Percentiles rank a stretch among this genome's conserved stretches.
phyloP scores from a whole-genome alignment of 2,329 filamentous ascomycete species.

The Alternaria viburni region DNA sequence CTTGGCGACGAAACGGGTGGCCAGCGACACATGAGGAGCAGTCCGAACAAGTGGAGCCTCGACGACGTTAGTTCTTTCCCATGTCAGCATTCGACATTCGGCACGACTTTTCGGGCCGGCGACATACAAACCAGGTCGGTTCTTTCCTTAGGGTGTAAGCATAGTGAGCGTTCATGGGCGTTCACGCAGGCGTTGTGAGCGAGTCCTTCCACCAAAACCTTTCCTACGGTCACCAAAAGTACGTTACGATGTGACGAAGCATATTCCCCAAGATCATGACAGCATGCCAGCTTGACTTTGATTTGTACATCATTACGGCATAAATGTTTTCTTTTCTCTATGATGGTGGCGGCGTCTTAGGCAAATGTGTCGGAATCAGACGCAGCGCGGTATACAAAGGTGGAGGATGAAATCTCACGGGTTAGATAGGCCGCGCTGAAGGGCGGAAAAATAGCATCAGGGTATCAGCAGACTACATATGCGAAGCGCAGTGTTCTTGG shows the following conservation, averaged over 20 bases:
- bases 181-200: slow-evolving; percentile 30
- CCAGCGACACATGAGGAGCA: slow-evolving; percentile 11
- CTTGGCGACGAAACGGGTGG: slow-evolving; percentile 28
- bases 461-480: neutral
- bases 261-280: slow-evolving; percentile 39
- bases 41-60: neutral
- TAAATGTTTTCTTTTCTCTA: slow-evolving; percentile 10
- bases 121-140: slow-evolving; percentile 22
- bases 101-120: slow-evolving; percentile 7
- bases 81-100: slow-evolving; percentile 11
- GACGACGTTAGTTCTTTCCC: neutral
- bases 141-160: slow-evolving; percentile 37
- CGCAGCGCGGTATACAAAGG: neutral
- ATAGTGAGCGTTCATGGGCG: slow-evolving; percentile 47
- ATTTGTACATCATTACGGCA: slow-evolving; percentile 31
- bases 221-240: slow-evolving; percentile 33
- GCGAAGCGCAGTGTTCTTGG: neutral
- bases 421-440: slow-evolving; percentile 17
- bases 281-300: slow-evolving; percentile 17
- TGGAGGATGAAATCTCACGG: neutral
- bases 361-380: neutral
- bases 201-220: slow-evolving; percentile 18
- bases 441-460: slow-evolving; percentile 17
- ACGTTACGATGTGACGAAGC: slow-evolving; percentile 38
- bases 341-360: slow-evolving; percentile 12